Evolutionary conservation across 202 grass and related monocot species (phyloP), one percentile per base, ranked within the genome.

Genomic region (Schoenoplectus tabernaemontani): DNA sequence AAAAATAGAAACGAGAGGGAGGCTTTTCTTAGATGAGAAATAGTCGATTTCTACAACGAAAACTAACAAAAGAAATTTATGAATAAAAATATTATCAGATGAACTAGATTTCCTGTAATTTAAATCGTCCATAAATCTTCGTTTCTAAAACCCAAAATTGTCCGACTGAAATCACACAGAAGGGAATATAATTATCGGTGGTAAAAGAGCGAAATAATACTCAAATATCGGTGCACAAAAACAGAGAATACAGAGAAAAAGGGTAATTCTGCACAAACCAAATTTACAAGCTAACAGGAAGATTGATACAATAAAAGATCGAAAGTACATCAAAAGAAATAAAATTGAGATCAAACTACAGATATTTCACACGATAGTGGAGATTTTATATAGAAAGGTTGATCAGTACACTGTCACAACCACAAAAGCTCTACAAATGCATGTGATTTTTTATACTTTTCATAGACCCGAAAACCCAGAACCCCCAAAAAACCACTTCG

Each of bases 401-500:
- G 76, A 61, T 78, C 76, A 60, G 13, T 24, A 7, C 54, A 59
- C 50, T 10, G 1, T 20, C 9, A 59, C 36, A 57, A 77, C 47
- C 47, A 44, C 36, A 59, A 39, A 41, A 48, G 20, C 57, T 43
- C 20, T 12, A 60, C 75, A 78, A 36, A 78, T 61, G 76, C 76
- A 78, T 78, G 76, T 78, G 17, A 78, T 24, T 42, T 61, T 61
- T 13, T 7, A 57, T 22, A 39, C 47, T 39, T 17, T 59, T 53
- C 41, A 30, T 10, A 60, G 1, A n/a, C 47, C 56, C 70, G 24
- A 41, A 81, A 85, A 68, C 9, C n/a, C 13, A 65, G 76, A 87
- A 85, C 82, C 77, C 90, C 87, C 83, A 66, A 64, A 48, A 70
- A 84, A 30, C 57, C 64, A 28, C 70, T 64, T 57, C 57, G 83